Evolutionary conservation across 2,329 filamentous ascomycete species (phyloP).

Genomic region (Arthrinium phaeospermum): DNA sequence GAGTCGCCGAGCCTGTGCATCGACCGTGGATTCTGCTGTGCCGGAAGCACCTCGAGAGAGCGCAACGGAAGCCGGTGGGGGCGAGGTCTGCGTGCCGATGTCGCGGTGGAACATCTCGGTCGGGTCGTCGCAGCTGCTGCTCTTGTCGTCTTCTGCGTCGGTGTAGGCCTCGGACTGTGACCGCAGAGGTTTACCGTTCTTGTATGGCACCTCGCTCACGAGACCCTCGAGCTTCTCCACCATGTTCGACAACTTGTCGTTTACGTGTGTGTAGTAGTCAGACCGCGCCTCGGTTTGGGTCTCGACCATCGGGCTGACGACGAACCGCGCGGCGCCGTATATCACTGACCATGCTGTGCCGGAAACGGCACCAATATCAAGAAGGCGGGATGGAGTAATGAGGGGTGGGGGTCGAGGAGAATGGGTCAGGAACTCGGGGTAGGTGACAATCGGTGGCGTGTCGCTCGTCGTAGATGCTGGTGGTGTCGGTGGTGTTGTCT

Average conservation of each 20-base stretch:
- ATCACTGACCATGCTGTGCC: slow-evolving; percentile 64
- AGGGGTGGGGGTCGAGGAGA: slow-evolving; percentile 62
- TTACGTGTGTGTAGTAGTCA: slow-evolving; percentile 57
- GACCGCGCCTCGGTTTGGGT: slow-evolving; percentile 56
- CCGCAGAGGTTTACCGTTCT: slow-evolving; percentile 33
- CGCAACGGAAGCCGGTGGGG: slow-evolving; percentile 49
- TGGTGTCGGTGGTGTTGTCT: slow-evolving; percentile 9
- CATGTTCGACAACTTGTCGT: slow-evolving; percentile 51
- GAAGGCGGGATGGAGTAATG: slow-evolving; percentile 64
- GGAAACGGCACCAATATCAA: slow-evolving; percentile 64
- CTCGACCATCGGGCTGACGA: slow-evolving; percentile 68
- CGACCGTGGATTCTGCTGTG: slow-evolving; percentile 36
- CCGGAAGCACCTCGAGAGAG: slow-evolving; percentile 29
- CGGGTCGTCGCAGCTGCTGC: slow-evolving; percentile 65
- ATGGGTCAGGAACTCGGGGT: slow-evolving; percentile 71
- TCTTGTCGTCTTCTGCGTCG: slow-evolving; percentile 39
- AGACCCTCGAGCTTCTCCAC: slow-evolving; percentile 57
- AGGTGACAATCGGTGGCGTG: slow-evolving; percentile 69
- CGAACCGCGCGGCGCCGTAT: slow-evolving; percentile 74
- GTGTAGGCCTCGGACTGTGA: slow-evolving; percentile 28
- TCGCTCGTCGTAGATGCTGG: slow-evolving; percentile 36
- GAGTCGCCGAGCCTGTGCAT: slow-evolving; percentile 50
- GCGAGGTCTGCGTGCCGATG: slow-evolving; percentile 77
- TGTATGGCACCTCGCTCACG: slow-evolving; percentile 66
- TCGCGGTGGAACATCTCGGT: slow-evolving; percentile 84